These are phyloP conservation scores for Discostella stelligeroides DNA, from an alignment of 108 stramenopile species.

Conservation along the genomic window DNA sequence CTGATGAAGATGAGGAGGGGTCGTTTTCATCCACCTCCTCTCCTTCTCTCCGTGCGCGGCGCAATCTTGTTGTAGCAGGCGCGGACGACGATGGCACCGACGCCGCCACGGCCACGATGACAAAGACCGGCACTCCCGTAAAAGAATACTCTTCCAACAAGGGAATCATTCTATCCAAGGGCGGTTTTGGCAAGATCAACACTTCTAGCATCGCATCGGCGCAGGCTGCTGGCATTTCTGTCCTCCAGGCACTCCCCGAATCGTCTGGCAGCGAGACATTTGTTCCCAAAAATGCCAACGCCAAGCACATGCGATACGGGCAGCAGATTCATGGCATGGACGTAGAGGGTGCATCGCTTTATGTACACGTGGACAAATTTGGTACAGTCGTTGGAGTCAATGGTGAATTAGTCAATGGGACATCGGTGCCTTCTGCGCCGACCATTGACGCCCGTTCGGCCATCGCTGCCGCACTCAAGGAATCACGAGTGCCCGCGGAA, in stretches of 20 bases:
- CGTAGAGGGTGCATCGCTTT: conserved; percentile 2
- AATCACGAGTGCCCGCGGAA: not conserved
- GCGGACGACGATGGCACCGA: too few relatives aligned
- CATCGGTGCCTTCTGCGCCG: conserved; percentile 3
- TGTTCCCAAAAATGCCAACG: conserved; percentile 1
- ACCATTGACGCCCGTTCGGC: conserved; percentile 1
- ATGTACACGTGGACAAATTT: not conserved
- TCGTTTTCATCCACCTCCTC: too few relatives aligned
- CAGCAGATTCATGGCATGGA: conserved; percentile 8
- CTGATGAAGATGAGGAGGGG: too few relatives aligned
- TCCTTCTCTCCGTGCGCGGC: too few relatives aligned
- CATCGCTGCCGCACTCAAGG: conserved; percentile 7
- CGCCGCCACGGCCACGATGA: too few relatives aligned
- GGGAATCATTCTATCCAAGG: too few relatives aligned
- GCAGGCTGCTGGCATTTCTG: not conserved
- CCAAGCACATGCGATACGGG: conserved; percentile 4
- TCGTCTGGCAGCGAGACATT: not conserved
- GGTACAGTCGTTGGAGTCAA: conserved; percentile 1
- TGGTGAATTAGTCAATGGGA: not conserved
- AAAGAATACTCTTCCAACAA: too few relatives aligned
- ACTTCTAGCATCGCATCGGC: conserved; percentile 1
- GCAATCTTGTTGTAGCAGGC: too few relatives aligned
- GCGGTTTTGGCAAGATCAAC: too few relatives aligned
- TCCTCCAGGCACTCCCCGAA: not conserved
- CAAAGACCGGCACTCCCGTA: too few relatives aligned